A percentile compares a stretch with the other conserved stretches of the same genome.
Evolutionary conservation across 768 basidiomycete species (phyloP).

Genomic region (Russula sp.): DNA sequence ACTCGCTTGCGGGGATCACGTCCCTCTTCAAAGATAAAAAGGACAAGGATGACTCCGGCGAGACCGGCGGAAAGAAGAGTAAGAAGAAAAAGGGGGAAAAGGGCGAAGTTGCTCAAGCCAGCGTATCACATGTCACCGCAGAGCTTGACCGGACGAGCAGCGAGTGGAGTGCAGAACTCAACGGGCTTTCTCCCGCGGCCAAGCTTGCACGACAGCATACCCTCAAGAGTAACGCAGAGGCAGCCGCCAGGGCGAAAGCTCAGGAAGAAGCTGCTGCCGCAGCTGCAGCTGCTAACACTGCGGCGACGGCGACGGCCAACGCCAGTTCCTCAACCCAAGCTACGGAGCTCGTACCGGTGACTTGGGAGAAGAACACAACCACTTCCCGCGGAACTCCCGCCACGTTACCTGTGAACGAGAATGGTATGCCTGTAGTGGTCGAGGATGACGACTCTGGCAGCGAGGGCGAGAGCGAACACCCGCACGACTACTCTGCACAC

Average conservation of each 20-base stretch:
- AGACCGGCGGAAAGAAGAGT: conserved; percentile 36
- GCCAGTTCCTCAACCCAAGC: conserved; percentile 28
- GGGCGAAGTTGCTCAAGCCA: conserved; percentile 56
- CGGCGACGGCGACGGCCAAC: conserved; percentile 25
- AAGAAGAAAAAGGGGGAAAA: conserved; percentile 51
- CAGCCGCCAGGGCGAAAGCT: conserved; percentile 57
- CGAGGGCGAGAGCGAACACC: conserved; percentile 39
- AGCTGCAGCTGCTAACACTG: conserved; percentile 22
- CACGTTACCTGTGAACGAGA: conserved; percentile 47
- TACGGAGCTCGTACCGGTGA: conserved; percentile 34
- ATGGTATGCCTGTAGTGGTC: conserved; percentile 55
- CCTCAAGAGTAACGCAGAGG: conserved; percentile 78
- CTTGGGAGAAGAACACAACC: conserved; percentile 81
- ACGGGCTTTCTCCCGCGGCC: conserved; percentile 83
- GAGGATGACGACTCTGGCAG: conserved; percentile 58
- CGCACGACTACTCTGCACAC: conserved; percentile 32
- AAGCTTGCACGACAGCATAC: conserved; percentile 88
- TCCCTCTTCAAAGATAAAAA: conserved; percentile 88
- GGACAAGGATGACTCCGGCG: conserved; percentile 36
- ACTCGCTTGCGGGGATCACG: conserved; percentile 86
- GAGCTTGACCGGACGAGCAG: conserved; percentile 75
- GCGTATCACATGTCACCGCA: conserved; percentile 74
- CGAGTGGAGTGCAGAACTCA: conserved; percentile 45
- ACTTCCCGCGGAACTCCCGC: conserved; percentile 46
- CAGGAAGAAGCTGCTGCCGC: conserved; percentile 43